Evolutionary conservation across 441 rosid species (phyloP).

Genomic region (Jatropha multifida): DNA sequence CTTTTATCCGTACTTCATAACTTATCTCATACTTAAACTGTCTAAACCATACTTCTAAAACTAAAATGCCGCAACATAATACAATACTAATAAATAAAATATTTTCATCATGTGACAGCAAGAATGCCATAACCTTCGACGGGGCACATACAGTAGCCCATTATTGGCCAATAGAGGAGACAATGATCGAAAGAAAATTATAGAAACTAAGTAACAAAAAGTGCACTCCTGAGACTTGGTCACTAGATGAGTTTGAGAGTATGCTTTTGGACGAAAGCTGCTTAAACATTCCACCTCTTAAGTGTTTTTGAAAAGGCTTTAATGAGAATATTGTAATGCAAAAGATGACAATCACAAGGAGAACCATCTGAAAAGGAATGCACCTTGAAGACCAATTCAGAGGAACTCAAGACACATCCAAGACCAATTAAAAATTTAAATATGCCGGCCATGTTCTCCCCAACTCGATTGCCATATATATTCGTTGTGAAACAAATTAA

Average conservation of each 20-base stretch:
- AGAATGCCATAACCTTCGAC: no score
- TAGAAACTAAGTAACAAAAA: conserved; percentile 4
- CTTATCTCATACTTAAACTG: no score
- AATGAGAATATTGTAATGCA: background rate
- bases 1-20: no score
- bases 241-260: background rate
- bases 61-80: no score
- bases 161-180: background rate
- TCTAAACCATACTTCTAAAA: no score
- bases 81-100: no score
- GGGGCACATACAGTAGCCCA: background rate
- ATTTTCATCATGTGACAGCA: no score
- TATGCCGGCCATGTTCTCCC: conserved; percentile 20
- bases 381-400: conserved; percentile 13
- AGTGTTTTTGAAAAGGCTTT: background rate
- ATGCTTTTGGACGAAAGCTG: conserved; percentile 4
- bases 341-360: conserved; percentile 5
- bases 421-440: background rate
- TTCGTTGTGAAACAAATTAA: background rate
- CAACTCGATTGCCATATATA: conserved; percentile 7
- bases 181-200: background rate
- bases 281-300: background rate
- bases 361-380: background rate
- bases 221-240: background rate
- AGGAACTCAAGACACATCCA: background rate